Evolutionary conservation across 805 yeast species (phyloP).

Genomic region (Candida sanyiensis): DNA sequence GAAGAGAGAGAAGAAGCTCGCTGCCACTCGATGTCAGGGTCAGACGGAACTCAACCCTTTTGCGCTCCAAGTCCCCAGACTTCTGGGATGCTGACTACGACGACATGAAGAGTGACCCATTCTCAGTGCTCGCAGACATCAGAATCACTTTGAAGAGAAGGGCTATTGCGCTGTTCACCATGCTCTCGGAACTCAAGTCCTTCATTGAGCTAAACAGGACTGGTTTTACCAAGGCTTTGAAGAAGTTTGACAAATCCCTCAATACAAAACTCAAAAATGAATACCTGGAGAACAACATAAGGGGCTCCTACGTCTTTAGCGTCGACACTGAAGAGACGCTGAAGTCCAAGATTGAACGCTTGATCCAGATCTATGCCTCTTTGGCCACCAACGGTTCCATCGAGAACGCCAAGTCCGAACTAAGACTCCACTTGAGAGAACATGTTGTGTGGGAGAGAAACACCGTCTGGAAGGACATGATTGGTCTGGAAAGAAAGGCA

Average conservation of each 20-base stretch:
- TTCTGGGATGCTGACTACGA: conserved; percentile 24
- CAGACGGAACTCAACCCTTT: conserved; percentile 14
- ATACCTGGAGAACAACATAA: conserved; percentile 44
- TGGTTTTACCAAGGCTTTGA: conserved; percentile 84
- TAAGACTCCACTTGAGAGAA: conserved; percentile 64
- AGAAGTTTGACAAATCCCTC: conserved; percentile 85
- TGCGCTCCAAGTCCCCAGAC: conserved; percentile 23
- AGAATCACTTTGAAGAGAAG: conserved; percentile 62
- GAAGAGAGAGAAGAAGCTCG: conserved; percentile 23
- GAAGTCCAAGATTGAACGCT: conserved; percentile 46
- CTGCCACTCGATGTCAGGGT: conserved; percentile 17
- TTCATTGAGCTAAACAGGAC: conserved; percentile 79
- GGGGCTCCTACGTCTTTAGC: conserved; percentile 50
- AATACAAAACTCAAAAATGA: conserved; percentile 52
- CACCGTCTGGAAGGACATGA: conserved; percentile 96
- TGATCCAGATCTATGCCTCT: conserved; percentile 50
- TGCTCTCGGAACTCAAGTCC: conserved; percentile 76
- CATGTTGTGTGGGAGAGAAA: conserved; percentile 97
- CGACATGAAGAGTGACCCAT: conserved; percentile 17
- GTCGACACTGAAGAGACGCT: conserved; percentile 42
- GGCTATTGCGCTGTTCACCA: conserved; percentile 60
- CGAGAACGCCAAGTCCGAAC: conserved; percentile 41
- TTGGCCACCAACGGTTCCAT: conserved; percentile 37
- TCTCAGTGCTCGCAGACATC: conserved; percentile 25
- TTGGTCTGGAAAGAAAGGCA: conserved; percentile 80